Percentiles rank a stretch among this genome's conserved stretches.
phyloP scores from a whole-genome alignment of 2,329 filamentous ascomycete species.

The Phyllosticta citriasiana region DNA sequence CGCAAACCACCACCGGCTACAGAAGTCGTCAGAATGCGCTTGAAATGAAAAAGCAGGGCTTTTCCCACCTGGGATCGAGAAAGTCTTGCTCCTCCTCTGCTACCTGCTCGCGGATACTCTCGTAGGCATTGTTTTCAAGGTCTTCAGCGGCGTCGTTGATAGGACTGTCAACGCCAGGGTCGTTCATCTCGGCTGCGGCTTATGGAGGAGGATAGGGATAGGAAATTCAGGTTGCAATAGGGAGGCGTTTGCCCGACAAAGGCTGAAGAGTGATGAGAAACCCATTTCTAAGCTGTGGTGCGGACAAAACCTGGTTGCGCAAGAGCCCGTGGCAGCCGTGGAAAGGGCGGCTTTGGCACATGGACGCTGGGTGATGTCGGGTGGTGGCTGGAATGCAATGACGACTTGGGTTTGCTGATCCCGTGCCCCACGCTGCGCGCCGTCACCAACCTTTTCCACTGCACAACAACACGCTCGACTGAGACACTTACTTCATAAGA shows the following conservation, averaged over 20 bases:
- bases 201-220: background rate
- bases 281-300: background rate
- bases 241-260: background rate
- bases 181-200: constrained; percentile 32
- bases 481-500: background rate
- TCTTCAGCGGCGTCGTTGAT: constrained; percentile 38
- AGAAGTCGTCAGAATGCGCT: background rate
- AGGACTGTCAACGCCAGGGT: constrained; percentile 43
- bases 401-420: background rate
- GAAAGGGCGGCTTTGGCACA: background rate
- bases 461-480: background rate
- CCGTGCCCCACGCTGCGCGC: background rate
- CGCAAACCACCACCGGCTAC: constrained; percentile 50
- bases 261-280: background rate
- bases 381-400: background rate
- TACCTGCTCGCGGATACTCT: constrained; percentile 24
- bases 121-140: constrained; percentile 29
- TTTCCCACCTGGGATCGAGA: constrained; percentile 32
- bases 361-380: background rate
- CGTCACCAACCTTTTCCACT: background rate
- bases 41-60: background rate
- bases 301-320: background rate
- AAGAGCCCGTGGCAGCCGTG: background rate
- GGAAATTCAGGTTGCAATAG: background rate
- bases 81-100: constrained; percentile 33